Percentiles rank a stretch among this genome's conserved stretches.
phyloP scores from a whole-genome alignment of 1,284 basidiomycete genomes.

The Fistulinella cinereoalba region DNA sequence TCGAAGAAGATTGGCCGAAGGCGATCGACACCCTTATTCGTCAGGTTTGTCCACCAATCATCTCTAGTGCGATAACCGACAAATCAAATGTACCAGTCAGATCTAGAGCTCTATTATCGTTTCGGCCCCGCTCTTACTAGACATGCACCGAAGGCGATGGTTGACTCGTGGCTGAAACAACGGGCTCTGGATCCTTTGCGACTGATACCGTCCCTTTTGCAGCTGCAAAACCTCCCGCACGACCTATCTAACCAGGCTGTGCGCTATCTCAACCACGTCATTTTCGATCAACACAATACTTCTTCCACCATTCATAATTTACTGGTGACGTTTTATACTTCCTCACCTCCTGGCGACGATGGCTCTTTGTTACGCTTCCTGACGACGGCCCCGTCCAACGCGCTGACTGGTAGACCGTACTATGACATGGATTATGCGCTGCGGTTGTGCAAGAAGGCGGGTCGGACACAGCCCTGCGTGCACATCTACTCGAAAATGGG shows the following conservation, averaged over 20 bases:
- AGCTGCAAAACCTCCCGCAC: constrained; percentile 67
- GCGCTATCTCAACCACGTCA: constrained; percentile 82
- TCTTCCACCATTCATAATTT: constrained; percentile 93
- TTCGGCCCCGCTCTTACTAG: constrained; percentile 88
- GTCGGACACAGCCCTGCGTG: constrained; percentile 87
- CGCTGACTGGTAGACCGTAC: constrained; percentile 82
- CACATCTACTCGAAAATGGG: constrained; percentile 99
- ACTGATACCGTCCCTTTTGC: constrained; percentile 88
- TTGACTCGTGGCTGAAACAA: constrained; percentile 90
- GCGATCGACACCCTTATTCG: constrained; percentile 86
- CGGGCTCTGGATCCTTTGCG: constrained; percentile 76
- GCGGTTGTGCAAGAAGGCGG: constrained; percentile 82
- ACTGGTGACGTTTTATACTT: constrained; percentile 83
- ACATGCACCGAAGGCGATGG: constrained; percentile 82
- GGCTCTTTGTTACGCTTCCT: constrained; percentile 84
- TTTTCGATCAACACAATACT: constrained; percentile 77
- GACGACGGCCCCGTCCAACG: constrained; percentile 78
- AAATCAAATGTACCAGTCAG: constrained; percentile 45
- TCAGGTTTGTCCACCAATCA: constrained; percentile 54
- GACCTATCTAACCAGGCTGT: constrained; percentile 83
- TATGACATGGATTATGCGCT: constrained; percentile 98
- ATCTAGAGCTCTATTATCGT: constrained; percentile 90
- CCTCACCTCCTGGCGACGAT: constrained; percentile 65
- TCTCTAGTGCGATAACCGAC: neutral
- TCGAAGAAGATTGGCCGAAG: constrained; percentile 89